phyloP scores from a whole-genome alignment of 148 eudicot species.

The Rhododendron vialii region DNA sequence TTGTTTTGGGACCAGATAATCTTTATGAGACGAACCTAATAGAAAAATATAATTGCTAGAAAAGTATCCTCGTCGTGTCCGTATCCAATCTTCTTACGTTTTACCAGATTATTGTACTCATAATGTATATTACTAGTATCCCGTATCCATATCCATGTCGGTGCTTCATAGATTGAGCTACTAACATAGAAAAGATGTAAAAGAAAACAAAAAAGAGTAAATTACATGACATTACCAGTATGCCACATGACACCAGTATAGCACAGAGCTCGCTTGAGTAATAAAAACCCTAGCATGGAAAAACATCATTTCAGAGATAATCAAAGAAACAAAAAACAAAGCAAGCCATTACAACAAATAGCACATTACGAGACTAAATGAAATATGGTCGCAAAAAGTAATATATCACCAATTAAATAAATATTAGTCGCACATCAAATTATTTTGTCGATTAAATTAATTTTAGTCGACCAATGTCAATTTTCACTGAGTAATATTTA shows the following conservation, averaged over 20 bases:
- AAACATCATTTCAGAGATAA: background rate
- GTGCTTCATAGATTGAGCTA: background rate
- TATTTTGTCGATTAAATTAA: no score
- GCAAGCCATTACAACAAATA: background rate
- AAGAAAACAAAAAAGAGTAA: background rate
- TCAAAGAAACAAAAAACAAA: background rate
- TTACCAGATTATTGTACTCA: no score
- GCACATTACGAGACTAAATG: background rate
- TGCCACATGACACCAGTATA: constrained; percentile 16
- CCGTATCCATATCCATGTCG: no score
- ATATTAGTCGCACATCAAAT: no score
- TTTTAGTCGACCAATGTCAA: no score
- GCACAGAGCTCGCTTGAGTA: constrained; percentile 12
- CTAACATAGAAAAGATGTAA: background rate
- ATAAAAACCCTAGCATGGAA: constrained; percentile 12
- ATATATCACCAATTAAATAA: no score
- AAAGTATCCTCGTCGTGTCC: no score
- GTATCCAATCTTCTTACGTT: no score
- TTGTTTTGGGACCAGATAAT: background rate
- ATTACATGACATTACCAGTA: constrained; percentile 19
- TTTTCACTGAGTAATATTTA: no score
- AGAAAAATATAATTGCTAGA: no score
- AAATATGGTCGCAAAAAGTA: no score
- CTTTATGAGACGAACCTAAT: background rate
- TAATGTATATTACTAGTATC: no score